Base-by-base conservation (phyloP, 257 asterid genomes). In the Solanum arcanum region DNA sequence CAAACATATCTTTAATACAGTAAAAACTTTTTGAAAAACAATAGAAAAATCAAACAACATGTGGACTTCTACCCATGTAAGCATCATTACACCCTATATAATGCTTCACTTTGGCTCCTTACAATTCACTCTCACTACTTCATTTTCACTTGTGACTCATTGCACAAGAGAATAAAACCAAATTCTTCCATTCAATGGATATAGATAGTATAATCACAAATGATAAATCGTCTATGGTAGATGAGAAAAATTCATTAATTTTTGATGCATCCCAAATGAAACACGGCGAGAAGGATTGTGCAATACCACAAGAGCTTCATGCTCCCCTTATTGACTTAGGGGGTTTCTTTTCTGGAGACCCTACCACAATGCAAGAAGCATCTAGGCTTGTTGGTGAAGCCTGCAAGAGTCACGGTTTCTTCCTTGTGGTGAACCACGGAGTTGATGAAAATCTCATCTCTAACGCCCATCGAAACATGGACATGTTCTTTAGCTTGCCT, bases 351-450 rank as follows among this genome's bases (percentile, higher is more conserved):
- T 96, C 98, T 16, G 95, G 96, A 47, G 89, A 93, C 87, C 89
- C 92, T 18, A 64, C 7, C 5, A 94, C 93, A 6, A 83, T 94
- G 46, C 15, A 62, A 5, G 84, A 87, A 47, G 95, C 96, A 0
- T 88, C 94, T 3, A 68, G 68, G 64, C 92, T 91, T 13, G 94
- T 96, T 0, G 96, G 98, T 3, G 92, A 94, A 41, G 97, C 99
- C 0, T 94, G 98, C 75, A n/a, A 42, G 9, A 86, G 92, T 62
- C 98, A 94, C 33, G 98, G 98, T 0, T 96, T 96, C 91, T 96
- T 96, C 80, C 87, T 94, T 9, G 98, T 94, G 9, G 94, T 89
- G 12, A 96, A 94, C 64, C 99, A 95, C 21, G 95, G 97, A 0
- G 93, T 96, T 6, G 92, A 94, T 16, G 29, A 89, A 0, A 7